Evolutionary conservation across 371 early-diverging fungal species (phyloP), one percentile per base, ranked within the genome.

Genomic region (Syncephalastrum racemosum): DNA sequence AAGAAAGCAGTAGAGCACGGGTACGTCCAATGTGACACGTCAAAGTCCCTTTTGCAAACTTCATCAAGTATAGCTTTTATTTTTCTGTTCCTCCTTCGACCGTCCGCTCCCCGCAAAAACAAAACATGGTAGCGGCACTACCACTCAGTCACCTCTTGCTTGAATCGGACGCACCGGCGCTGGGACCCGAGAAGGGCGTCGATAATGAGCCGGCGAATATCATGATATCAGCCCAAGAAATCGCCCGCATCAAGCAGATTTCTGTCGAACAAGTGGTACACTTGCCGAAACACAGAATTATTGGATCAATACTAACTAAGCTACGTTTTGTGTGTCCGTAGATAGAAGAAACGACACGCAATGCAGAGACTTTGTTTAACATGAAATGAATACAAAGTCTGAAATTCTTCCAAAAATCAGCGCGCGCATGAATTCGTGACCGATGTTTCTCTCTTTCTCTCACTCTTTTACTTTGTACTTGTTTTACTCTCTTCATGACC

Each of bases 91-190:
- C 89, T 22, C 83, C 86, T 0, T 78, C 73, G 39, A 68, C 83
- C 27, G 73, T 78, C 31, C 70, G 85, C 42, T 75, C 64, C 12
- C 64, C 70, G 0, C 75, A 80, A 43, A 71, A 80, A 41, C 77
- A 78, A 65, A 75, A 68, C 1, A 58, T 84, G 47, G 85, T 75
- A 4, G 60, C 69, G 15, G 69, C 58, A 5, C 57, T 90, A 12
- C 85, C 85, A 4, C 44, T 88, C 27, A 68, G 69, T 15, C 53
- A 66, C 24, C 70, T 90, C 53, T 56, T 88, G 19, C 62, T 90
- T 40, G 90, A 90, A 59, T 81, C 85, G 8, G 90, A 90, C 70
- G 73, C 89, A 19, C 90, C 90, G 3, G 86, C 87, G 1, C 52
- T 90, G 23, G 82, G 77, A 4, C 83, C 84, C 1, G 79, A 74